phyloP scores from a whole-genome alignment of 306 rosid species.

The Crotalaria pallida region DNA sequence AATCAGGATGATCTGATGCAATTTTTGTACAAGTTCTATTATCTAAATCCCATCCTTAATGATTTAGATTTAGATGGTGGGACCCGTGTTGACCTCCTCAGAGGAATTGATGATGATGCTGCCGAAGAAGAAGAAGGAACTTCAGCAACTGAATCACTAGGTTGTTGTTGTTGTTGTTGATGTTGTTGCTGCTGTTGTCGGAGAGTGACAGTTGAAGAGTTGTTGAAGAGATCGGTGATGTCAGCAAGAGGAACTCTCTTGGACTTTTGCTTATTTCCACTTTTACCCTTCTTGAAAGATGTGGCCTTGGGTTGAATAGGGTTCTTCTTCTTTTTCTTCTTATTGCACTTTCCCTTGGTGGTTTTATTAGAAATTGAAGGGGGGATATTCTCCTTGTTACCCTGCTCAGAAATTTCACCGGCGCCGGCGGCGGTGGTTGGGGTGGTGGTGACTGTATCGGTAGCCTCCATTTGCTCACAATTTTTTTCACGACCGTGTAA shows the following conservation, averaged over 20 bases:
- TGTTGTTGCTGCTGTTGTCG: neutral
- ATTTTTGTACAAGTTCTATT: neutral
- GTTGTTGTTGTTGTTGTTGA: neutral
- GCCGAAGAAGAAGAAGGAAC: neutral
- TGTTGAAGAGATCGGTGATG: slow-evolving; percentile 17
- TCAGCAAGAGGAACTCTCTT: slow-evolving; percentile 31
- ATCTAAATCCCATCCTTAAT: slow-evolving; percentile 43
- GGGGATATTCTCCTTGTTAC: slow-evolving; percentile 29
- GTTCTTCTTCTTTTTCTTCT: neutral
- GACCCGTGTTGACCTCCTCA: no score
- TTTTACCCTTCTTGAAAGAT: slow-evolving; percentile 12
- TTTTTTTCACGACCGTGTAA: no score
- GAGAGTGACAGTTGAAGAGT: neutral
- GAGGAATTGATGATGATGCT: no score
- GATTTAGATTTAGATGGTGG: neutral
- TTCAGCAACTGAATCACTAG: neutral
- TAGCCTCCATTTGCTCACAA: slow-evolving; percentile 3
- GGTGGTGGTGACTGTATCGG: neutral
- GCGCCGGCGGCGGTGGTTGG: no score
- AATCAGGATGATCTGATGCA: neutral
- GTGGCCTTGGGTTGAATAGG: neutral
- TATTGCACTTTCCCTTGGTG: neutral
- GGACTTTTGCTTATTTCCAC: neutral
- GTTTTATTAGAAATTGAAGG: neutral
- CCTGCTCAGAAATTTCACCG: neutral